A percentile compares a stretch with the other conserved stretches of the same genome.
These are phyloP conservation scores for Hymenoscyphus fraxineus DNA, from an alignment of 2,329 filamentous ascomycete species.

Conservation along the genomic window DNA sequence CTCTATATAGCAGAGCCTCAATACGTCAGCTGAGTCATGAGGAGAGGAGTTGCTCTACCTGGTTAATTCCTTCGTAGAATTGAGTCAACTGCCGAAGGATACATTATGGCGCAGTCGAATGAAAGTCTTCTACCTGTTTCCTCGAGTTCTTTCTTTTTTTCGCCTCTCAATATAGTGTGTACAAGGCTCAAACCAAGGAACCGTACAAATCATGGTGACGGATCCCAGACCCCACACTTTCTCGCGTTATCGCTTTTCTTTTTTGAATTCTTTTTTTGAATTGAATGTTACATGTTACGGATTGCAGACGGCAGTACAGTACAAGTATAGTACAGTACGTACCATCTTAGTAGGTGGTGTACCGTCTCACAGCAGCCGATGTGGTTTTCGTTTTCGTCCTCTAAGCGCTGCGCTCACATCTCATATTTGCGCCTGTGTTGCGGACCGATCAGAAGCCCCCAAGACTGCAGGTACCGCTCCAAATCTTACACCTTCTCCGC, in stretches of 20 bases:
- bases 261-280: not conserved
- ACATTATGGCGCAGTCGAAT: not conserved
- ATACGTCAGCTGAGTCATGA: conserved; percentile 6
- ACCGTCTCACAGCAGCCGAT: not conserved
- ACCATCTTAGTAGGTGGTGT: not conserved
- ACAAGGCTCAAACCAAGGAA: not conserved
- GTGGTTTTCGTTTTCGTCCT: too few relatives aligned
- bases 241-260: not conserved
- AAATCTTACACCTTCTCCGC: not conserved
- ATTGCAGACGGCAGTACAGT: too few relatives aligned
- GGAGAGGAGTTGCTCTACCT: not conserved
- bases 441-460: not conserved
- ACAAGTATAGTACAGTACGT: not conserved
- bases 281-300: too few relatives aligned
- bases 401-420: not conserved
- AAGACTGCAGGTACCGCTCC: not conserved
- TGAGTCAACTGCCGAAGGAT: not conserved
- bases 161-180: not conserved
- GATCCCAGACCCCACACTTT: not conserved
- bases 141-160: not conserved
- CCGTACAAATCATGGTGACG: not conserved
- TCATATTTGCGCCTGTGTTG: not conserved
- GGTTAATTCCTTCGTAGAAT: not conserved
- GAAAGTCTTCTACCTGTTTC: not conserved
- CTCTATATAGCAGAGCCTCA: conserved; percentile 5